Evolutionary conservation across 331 rosid species (phyloP), one percentile per base, ranked within the genome.

Genomic region (Quercus phellos): DNA sequence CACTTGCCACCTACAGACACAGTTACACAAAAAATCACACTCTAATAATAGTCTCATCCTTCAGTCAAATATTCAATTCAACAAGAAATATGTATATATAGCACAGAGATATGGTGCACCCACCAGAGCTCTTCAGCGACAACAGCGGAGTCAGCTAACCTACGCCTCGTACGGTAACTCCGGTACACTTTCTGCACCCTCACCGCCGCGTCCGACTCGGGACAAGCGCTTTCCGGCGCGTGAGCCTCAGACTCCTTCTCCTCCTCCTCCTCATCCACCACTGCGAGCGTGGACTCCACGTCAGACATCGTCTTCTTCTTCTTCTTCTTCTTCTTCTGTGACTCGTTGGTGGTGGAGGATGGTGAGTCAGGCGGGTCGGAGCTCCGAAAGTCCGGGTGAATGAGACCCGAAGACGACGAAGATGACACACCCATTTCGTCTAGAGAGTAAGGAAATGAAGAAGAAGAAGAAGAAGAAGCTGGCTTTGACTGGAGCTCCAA

Each of bases 121-220:
- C n/a, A 92, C 99, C 99, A 95, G 2, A 91, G 89, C 79, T 95
- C 98, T 77, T 94, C 99, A 0, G 92, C 99, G 35, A 95, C 96
- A 73, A 95, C 93, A 75, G 98, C 99, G 72, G 98, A 85, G 87
- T 95, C 99, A 4, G 99, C 99, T 72, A 95, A 83, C 80, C 93
- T 88, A 24, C 99, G 94, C 27, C 99, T 96, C 3, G 98, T 93
- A 14, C 97, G 99, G 81, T 95, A 93, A 61, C 99, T 89, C 78
- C 98, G 79, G 81, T 95, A 95, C 19, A 89, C 87, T 84, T 91
- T 95, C 85, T 95, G 98, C 59, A 95, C 59, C 84, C 59, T 82
- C 70, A 92, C 81, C 16, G 97, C 99, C 14, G 99, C 98, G 16
- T 12, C 35, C 0, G 78, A 34, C 54, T 56, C 46, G 24, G 85